phyloP scores from a whole-genome alignment of 2,329 filamentous ascomycete genomes.

The Monilinia fructicola region DNA sequence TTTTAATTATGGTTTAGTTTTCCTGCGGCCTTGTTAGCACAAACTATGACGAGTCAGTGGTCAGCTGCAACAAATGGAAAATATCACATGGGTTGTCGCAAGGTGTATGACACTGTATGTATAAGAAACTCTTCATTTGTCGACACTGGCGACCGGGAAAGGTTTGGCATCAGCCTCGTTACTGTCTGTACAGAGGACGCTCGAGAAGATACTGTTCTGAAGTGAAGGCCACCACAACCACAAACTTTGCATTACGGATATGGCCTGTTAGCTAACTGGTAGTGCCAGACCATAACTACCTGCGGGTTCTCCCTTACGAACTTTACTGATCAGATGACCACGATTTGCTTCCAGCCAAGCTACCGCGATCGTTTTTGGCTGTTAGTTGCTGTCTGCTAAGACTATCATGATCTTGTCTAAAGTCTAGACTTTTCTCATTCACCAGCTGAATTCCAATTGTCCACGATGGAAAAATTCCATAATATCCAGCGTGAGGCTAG shows the following conservation, averaged over 20 bases:
- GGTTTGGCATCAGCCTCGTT: no score
- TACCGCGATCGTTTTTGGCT: neutral
- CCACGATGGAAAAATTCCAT: no score
- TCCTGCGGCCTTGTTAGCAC: neutral
- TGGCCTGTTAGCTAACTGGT: neutral
- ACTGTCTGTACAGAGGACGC: no score
- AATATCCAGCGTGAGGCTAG: no score
- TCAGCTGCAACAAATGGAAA: neutral
- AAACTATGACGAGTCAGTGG: neutral
- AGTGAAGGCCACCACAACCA: no score
- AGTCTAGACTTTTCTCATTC: no score
- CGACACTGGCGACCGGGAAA: neutral
- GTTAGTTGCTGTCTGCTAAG: neutral
- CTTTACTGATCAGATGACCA: neutral
- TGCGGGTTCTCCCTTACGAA: neutral
- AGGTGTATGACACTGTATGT: no score
- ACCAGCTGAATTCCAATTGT: no score
- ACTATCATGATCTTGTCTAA: neutral
- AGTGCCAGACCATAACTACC: neutral
- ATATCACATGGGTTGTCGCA: no score
- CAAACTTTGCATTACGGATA: no score
- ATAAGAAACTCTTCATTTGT: neutral
- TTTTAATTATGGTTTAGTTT: neutral
- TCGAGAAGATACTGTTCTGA: no score
- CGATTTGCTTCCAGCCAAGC: neutral